These are phyloP conservation scores for Euphorbia peplus DNA, from an alignment of 345 rosid species.

Conservation along the genomic window DNA sequence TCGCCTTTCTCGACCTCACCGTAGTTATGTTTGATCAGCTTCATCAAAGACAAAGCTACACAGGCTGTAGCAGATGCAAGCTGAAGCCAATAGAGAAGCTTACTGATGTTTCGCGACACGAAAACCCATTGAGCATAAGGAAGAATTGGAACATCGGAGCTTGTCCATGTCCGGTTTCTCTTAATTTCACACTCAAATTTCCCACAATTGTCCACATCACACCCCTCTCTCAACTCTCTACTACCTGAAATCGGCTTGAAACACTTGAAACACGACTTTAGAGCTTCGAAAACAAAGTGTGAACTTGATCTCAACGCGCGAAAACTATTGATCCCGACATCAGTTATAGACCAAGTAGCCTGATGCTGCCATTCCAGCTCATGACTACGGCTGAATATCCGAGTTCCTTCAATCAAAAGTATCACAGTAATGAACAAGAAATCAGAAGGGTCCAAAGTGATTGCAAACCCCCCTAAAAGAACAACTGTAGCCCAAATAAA, in stretches of 20 bases:
- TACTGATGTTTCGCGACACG: slow-evolving; percentile 61
- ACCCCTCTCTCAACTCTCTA: slow-evolving; percentile 14
- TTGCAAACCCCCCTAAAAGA: slow-evolving; percentile 87
- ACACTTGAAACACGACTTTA: slow-evolving; percentile 23
- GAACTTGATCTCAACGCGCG: slow-evolving; percentile 54
- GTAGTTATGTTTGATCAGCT: slow-evolving; percentile 66
- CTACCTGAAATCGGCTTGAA: slow-evolving; percentile 23
- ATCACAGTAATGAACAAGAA: slow-evolving; percentile 83
- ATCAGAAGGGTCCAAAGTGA: slow-evolving; percentile 69
- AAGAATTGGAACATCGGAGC: slow-evolving; percentile 73
- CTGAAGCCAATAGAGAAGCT: slow-evolving; percentile 83
- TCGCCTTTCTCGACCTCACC: slow-evolving; percentile 68
- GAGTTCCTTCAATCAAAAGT: slow-evolving; percentile 72
- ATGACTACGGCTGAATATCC: slow-evolving; percentile 85
- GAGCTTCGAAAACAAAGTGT: slow-evolving; percentile 24
- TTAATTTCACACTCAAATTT: slow-evolving; percentile 26
- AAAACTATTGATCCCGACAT: slow-evolving; percentile 69
- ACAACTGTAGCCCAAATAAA: slow-evolving; percentile 97
- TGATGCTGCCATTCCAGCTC: slow-evolving; percentile 97
- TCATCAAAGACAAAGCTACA: slow-evolving; percentile 64
- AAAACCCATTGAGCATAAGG: slow-evolving; percentile 72
- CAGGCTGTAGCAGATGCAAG: slow-evolving; percentile 73
- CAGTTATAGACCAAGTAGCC: slow-evolving; percentile 74
- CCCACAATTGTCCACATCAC: slow-evolving; percentile 14
- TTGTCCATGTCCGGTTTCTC: slow-evolving; percentile 50